A percentile compares a stretch with the other conserved stretches of the same genome.
Evolutionary conservation across 495 filamentous ascomycete species (phyloP).

Genomic region (Penicillium lividum): DNA sequence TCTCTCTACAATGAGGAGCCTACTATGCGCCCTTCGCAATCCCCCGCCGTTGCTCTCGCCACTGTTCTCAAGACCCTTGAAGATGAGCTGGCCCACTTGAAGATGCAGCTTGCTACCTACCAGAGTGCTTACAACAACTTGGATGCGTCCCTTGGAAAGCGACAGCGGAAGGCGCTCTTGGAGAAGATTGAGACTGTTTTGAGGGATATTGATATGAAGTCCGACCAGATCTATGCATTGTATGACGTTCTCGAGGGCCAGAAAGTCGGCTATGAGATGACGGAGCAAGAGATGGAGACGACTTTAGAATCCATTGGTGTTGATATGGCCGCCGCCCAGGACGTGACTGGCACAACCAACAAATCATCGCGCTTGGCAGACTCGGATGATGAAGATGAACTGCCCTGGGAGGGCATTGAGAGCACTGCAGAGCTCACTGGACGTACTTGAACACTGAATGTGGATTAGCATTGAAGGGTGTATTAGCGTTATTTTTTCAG

Average conservation of each 20-base stretch:
- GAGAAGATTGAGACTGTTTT: constrained; percentile 65
- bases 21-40: constrained; percentile 74
- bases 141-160: constrained; percentile 68
- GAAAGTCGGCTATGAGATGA: constrained; percentile 67
- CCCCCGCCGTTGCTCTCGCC: constrained; percentile 74
- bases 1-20: constrained; percentile 63
- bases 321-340: constrained; percentile 25
- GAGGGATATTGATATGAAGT: constrained; percentile 69
- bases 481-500: constrained; percentile 4
- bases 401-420: constrained; percentile 57
- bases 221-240: constrained; percentile 84
- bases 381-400: constrained; percentile 42
- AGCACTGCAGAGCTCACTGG: constrained; percentile 51
- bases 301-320: constrained; percentile 63
- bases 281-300: constrained; percentile 64
- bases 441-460: constrained; percentile 13
- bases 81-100: constrained; percentile 82
- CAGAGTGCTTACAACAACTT: constrained; percentile 64
- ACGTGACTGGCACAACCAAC: constrained; percentile 34
- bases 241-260: constrained; percentile 90
- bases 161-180: constrained; percentile 64
- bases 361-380: constrained; percentile 33
- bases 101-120: constrained; percentile 60
- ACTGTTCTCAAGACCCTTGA: constrained; percentile 75
- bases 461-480: constrained; percentile 7